Conservation (phyloP, 768 basidiomycete genomes). For the Hygrophorus russula region DNA sequence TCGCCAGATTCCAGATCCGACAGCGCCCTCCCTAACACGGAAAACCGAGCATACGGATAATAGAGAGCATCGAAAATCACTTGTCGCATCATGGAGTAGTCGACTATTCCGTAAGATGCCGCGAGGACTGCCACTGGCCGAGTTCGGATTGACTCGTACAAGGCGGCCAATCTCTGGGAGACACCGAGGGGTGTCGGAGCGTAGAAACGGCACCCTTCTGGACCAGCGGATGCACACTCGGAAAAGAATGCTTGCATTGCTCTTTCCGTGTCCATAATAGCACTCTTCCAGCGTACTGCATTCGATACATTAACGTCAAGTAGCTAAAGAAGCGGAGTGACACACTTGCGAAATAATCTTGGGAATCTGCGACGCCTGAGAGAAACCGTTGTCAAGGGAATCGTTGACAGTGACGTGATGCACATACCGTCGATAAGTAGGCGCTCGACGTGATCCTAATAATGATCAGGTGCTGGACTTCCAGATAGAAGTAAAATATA, state of each 20-base stretch:
- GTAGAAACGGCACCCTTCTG: conserved; percentile 13
- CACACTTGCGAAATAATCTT: conserved; percentile 16
- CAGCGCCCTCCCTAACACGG: conserved; percentile 12
- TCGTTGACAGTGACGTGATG: neutral
- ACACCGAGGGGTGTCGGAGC: conserved; percentile 11
- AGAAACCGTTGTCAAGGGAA: neutral
- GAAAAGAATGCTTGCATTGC: conserved; percentile 14
- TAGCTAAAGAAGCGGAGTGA: no score
- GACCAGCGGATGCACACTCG: conserved; percentile 14
- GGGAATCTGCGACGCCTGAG: conserved; percentile 15
- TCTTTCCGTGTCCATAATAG: conserved; percentile 14
- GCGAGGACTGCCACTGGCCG: conserved; percentile 13
- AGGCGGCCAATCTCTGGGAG: conserved; percentile 8
- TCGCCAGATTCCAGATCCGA: conserved; percentile 16
- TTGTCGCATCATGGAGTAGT: conserved; percentile 11
- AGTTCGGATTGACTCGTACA: conserved; percentile 9
- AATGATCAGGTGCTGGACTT: no score
- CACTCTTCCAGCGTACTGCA: conserved; percentile 10
- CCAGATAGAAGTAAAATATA: no score
- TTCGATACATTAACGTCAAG: neutral
- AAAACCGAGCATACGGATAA: conserved; percentile 12
- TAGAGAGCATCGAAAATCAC: conserved; percentile 14
- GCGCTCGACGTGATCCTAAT: conserved; percentile 22
- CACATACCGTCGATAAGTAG: conserved; percentile 20
- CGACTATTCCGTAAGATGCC: conserved; percentile 14